Base-by-base conservation (phyloP, 805 yeast species). In the Suhomyces canberraensis region DNA sequence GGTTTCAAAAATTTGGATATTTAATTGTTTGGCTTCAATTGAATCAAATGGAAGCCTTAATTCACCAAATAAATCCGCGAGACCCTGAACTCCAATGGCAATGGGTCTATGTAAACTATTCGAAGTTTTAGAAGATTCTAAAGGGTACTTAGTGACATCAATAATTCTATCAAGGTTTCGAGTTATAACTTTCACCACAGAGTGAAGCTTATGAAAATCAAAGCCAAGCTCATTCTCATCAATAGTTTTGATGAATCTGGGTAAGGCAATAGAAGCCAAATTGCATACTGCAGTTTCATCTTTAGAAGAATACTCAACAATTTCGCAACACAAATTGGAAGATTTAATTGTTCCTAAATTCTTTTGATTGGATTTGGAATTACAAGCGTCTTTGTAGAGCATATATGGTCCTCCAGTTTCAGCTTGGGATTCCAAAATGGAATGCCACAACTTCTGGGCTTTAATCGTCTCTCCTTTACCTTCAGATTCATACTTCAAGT, bases 401-500 rank as follows among this genome's bases (percentile, higher is more conserved):
- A 76, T 75, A 63, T 76, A 76, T 30, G 82, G 82, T 33, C 79
- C 75, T 54, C 82, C 82, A 22, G 82, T 76, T 59, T 76, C 82
- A 32, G 81, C 76, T 58, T 76, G 82, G 16, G 81, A 77, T 54
- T 76, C 81, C 54, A 76, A 65, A 35, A 76, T 73, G 25, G 79
- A 65, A 46, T 75, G 74, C 82, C 82, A 76, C 46, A 76, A 66
- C 56, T 76, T 76, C 52, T 76, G 81, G 16, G 81, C 81, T 58
- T 73, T 74, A 45, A 76, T 61, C 51, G 69, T 66, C 36, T 76
- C 79, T 46, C 73, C 68, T 38, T 81, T 87, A 33, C 69, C 70
- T 56, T 73, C 78, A 25, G 50, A 45, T 56, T 76, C 82, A 56
- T 76, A 76, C 40, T 49, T 64, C 48, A 68, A 71, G 56, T 76